Evolutionary conservation across 1,284 basidiomycete species (phyloP).

Genomic region (Pseudozyma flocculosa): DNA sequence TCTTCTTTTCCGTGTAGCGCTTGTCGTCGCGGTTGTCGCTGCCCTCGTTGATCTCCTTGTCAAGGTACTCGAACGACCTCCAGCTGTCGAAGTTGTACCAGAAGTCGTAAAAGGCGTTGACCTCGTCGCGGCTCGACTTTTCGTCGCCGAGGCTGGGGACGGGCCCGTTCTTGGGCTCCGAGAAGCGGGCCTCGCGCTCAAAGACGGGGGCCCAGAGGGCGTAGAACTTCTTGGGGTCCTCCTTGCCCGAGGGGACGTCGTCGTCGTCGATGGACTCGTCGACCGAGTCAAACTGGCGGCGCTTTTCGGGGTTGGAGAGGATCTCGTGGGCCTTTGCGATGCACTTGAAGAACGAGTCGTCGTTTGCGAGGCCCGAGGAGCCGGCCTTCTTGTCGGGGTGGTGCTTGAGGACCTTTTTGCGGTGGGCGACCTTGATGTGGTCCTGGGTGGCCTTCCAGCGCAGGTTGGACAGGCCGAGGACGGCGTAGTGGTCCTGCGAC

Average conservation of each 20-base stretch:
- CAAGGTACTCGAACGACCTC: constrained; percentile 95
- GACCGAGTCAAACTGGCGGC: constrained; percentile 94
- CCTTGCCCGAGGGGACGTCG: constrained; percentile 54
- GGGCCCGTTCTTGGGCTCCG: constrained; percentile 70
- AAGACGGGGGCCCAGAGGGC: constrained; percentile 74
- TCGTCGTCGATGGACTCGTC: constrained; percentile 81
- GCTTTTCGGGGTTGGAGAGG: constrained; percentile 79
- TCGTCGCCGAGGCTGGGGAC: constrained; percentile 77
- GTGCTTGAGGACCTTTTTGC: constrained; percentile 97
- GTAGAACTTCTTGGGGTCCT: constrained; percentile 67
- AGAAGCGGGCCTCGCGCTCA: constrained; percentile 88
- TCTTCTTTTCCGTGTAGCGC: constrained; percentile 99
- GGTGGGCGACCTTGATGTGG: constrained; percentile 97
- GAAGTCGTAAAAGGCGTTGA: constrained; percentile 95
- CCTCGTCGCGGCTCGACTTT: constrained; percentile 75
- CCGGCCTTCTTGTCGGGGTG: constrained; percentile 98
- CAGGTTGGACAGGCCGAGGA: constrained; percentile 87
- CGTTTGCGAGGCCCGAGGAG: constrained; percentile 72
- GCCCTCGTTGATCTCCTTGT: constrained; percentile 98
- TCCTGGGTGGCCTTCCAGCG: constrained; percentile 83
- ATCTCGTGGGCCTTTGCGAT: constrained; percentile 95
- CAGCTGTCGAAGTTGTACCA: constrained; percentile 99
- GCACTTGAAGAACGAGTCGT: constrained; percentile 99
- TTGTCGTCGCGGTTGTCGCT: constrained; percentile 97
- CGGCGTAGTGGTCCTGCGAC: constrained; percentile 98